Evolutionary conservation across 2,329 filamentous ascomycete genomes (phyloP).

Genomic region (Chaetothyriales sp.): DNA sequence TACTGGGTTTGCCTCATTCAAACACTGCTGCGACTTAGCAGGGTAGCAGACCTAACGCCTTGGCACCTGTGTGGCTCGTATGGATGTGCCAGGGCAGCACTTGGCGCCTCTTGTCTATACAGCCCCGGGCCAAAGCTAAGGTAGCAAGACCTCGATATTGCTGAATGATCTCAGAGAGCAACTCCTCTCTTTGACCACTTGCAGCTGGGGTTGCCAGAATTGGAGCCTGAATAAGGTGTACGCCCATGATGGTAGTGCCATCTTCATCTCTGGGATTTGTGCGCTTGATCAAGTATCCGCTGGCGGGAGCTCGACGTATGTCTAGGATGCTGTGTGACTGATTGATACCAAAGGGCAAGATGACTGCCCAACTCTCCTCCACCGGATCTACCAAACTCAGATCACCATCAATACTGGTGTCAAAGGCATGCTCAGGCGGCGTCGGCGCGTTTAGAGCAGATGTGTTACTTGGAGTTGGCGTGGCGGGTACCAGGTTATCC

Average conservation of each 20-base stretch:
- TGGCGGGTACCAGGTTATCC: conserved; percentile 29
- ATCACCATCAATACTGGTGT: conserved; percentile 34
- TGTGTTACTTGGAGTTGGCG: conserved; percentile 20
- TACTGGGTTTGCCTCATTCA: too few relatives aligned
- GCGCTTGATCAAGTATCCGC: conserved; percentile 35
- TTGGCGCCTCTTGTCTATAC: conserved; percentile 27
- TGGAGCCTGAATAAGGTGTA: conserved; percentile 29
- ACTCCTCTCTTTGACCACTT: conserved; percentile 17
- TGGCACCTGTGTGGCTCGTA: conserved; percentile 27
- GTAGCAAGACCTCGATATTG: conserved; percentile 34
- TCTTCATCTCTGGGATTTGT: conserved; percentile 29
- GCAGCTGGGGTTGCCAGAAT: conserved; percentile 10
- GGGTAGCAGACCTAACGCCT: conserved; percentile 8
- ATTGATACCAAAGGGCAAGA: conserved; percentile 38
- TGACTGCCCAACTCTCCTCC: conserved; percentile 47
- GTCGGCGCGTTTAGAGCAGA: conserved; percentile 17
- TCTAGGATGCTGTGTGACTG: conserved; percentile 29
- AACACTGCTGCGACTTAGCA: too few relatives aligned
- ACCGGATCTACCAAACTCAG: conserved; percentile 43
- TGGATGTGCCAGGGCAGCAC: conserved; percentile 37
- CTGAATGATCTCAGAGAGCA: conserved; percentile 29
- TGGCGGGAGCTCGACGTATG: conserved; percentile 29
- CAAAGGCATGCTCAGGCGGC: conserved; percentile 11
- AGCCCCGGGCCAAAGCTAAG: conserved; percentile 30
- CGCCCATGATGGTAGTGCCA: conserved; percentile 27